Conservation (phyloP, 495 filamentous ascomycete species). For the Aspergillus nidulans region DNA sequence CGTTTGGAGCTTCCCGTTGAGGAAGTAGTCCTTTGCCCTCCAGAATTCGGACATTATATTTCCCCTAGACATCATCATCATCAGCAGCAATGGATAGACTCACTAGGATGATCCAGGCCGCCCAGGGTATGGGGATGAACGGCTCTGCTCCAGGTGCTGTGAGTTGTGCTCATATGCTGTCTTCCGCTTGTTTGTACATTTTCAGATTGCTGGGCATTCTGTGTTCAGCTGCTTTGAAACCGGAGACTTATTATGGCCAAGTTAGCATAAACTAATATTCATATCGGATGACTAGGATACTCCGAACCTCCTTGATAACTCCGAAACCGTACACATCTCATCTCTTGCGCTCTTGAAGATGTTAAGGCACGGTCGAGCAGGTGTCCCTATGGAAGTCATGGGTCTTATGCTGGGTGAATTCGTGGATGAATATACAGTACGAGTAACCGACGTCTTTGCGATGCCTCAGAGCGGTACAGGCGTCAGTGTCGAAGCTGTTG, state of each 20-base stretch:
- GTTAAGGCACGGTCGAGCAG: slow-evolving; percentile 92
- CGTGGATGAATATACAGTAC: slow-evolving; percentile 97
- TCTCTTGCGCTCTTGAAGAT: slow-evolving; percentile 97
- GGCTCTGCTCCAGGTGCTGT: slow-evolving; percentile 71
- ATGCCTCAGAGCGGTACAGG: slow-evolving; percentile 99
- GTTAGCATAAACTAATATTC: slow-evolving; percentile 13
- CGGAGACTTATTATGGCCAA: background rate
- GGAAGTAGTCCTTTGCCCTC: slow-evolving; percentile 28
- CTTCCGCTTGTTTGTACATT: background rate
- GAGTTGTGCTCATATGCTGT: slow-evolving; percentile 34
- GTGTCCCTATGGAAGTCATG: slow-evolving; percentile 99
- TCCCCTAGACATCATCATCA: slow-evolving; percentile 16
- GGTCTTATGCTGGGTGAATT: slow-evolving; percentile 98
- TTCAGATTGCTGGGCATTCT: background rate
- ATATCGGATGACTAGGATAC: slow-evolving; percentile 59
- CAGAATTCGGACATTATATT: slow-evolving; percentile 15
- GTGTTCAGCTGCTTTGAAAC: background rate
- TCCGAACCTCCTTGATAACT: slow-evolving; percentile 89
- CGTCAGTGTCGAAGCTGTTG: slow-evolving; percentile 96
- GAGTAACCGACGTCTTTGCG: slow-evolving; percentile 96
- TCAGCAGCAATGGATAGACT: slow-evolving; percentile 72
- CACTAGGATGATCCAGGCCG: slow-evolving; percentile 73
- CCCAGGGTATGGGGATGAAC: slow-evolving; percentile 71
- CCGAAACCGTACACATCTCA: slow-evolving; percentile 98
- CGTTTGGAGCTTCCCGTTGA: slow-evolving; percentile 34